Evolutionary conservation across 441 rosid species (phyloP), one percentile per base, ranked within the genome.

Genomic region (Rhodomyrtus psidioides): DNA sequence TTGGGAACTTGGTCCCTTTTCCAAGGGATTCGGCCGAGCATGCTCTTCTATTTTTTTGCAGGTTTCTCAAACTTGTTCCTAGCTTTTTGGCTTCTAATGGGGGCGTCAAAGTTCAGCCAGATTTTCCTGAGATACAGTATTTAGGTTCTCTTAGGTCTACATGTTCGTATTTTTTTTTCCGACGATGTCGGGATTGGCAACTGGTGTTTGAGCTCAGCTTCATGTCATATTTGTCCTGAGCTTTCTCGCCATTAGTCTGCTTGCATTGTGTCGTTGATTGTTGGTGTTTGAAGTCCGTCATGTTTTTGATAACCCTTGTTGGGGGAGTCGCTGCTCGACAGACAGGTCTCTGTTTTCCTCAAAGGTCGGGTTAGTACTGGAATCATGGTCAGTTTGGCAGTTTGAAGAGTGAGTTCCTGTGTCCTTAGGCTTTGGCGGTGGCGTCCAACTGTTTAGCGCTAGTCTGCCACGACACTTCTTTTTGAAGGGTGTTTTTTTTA

Each of bases 311-410:
- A 5, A 70, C 49, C 79, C 79, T 70, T 70, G 44, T 39, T 12
- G 5, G 79, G 79, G 79, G n/a, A 10, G 79, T 70, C 49, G 49
- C 79, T 70, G 10, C 79, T 6, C 10, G 62, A 19, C 7, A 55
- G 39, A 16, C 34, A n/a, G 86, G 82, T 85, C 70, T 44, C 23
- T 85, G 27, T 75, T 85, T 85, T 85, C 86, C 86, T 85, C 83
- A 76, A 76, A 79, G 86, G 86, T 81, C 83, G 46, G 83, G 49
- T 82, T 28, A 57, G 54, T 76, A 54, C 26, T 15, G 82, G 83
- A 39, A 24, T n/a, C 55, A 60, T 59, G 62, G 46, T 55, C n/a
- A n/a, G 53, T 46, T 7, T 76, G 62, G 49, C 86, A 85, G 24
- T 55, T 49, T 42, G 74, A n/a, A 44, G 86, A 39, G 83, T 55